Evolutionary conservation across 2,329 filamentous ascomycete species (phyloP), one percentile per base, ranked within the genome.

Genomic region (Biscogniauxia sp.): DNA sequence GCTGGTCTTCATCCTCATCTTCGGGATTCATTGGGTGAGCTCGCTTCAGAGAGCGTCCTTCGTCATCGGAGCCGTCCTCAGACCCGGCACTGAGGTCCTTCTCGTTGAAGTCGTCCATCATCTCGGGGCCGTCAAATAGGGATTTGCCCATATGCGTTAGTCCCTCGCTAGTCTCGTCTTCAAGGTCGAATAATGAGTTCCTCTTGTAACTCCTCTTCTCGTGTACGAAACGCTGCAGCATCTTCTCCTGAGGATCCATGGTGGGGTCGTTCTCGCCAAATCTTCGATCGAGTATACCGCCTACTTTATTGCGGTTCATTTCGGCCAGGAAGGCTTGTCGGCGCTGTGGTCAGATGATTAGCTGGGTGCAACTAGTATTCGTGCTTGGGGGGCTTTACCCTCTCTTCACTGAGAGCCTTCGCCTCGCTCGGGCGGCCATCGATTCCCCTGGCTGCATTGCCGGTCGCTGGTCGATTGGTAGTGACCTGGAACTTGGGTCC

Each of bases 241-340:
- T 95, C 74, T 90, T 91, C 72, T 98, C 92, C 72, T 99, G 95
- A 1, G 93, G 89, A 2, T 92, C 92, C 92, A 99, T 94, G 13
- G 88, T 90, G 11, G 93, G 91, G 74, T 99, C 93, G 71, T 96
- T 91, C 80, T 99, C 96, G 76, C 96, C 95, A 71, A 99, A 97
- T 69, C 95, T 89, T 70, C 92, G 87, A 82, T 99, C 95, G 57
- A 97, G 78, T 64, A 99, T 92, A 4, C 93, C 94, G 65, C 95
- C 95, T 20, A 94, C 89, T 76, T 97, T 97, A 75, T 96, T 93
- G 49, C 92, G 84, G 72, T 96, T 91, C 84, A 98, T 90, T 72
- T 98, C 94, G 41, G 92, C 87, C n/a, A 97, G 78, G 20, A 97
- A 81, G 0, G 93, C 96, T 77, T 91, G 85, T 61, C 90, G 86